A percentile compares a stretch with the other conserved stretches of the same genome.
Evolutionary conservation across 257 asterid genomes (phyloP).

Genomic region (Nicotiana obtusifolia): DNA sequence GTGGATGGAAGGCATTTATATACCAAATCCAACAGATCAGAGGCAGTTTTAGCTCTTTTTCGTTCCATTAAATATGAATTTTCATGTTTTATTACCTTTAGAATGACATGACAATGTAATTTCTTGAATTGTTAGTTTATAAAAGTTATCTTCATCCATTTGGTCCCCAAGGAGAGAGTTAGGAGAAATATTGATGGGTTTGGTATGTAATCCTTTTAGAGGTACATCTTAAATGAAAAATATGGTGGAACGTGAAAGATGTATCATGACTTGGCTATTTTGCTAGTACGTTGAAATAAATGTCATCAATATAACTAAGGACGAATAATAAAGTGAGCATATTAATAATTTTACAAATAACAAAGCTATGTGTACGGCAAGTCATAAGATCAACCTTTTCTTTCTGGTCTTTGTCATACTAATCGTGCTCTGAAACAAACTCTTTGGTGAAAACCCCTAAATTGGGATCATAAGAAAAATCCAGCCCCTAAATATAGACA

Average conservation of each 20-base stretch:
- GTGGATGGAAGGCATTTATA: too few species aligned
- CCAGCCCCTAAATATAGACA: neutral
- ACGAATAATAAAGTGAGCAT: too few species aligned
- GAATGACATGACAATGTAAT: neutral
- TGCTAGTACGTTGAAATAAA: neutral
- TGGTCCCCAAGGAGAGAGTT: neutral
- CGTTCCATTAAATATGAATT: neutral
- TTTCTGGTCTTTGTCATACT: neutral
- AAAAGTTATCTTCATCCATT: neutral
- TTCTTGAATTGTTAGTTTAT: neutral
- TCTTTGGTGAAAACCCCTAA: neutral
- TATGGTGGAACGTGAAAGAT: constrained; percentile 6
- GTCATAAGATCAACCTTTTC: neutral
- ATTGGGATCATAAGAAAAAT: neutral
- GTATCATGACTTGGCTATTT: constrained; percentile 9
- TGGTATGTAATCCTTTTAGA: neutral
- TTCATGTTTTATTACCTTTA: neutral
- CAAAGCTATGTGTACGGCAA: neutral
- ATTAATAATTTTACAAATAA: too few species aligned
- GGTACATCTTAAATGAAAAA: constrained; percentile 12
- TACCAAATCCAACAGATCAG: too few species aligned
- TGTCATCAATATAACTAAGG: neutral
- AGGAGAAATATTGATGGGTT: neutral
- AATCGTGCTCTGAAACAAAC: neutral
- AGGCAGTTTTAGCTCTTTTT: too few species aligned